These are phyloP conservation scores for Nothophoma quercina DNA, from an alignment of 2,329 filamentous ascomycete genomes.

Conservation along the genomic window DNA sequence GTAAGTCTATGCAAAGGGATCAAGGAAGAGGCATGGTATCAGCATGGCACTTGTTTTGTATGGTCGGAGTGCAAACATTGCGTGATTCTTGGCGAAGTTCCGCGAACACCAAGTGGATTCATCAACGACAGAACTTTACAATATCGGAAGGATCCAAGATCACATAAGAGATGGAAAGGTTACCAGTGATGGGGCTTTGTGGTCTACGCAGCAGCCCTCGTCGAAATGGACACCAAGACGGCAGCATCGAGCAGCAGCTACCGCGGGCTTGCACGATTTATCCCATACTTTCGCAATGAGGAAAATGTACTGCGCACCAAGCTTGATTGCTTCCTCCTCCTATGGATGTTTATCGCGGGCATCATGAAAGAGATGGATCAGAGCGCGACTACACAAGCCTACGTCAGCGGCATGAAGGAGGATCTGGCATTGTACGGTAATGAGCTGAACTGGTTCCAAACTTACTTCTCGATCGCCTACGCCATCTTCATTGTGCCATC, in stretches of 20 bases:
- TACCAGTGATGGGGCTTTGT: no score
- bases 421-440: constrained; percentile 19
- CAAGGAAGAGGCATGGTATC: neutral
- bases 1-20: neutral
- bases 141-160: neutral
- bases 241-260: neutral
- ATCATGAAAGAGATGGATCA: constrained; percentile 21
- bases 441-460: constrained; percentile 20
- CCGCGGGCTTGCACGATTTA: constrained; percentile 1
- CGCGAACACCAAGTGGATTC: constrained; percentile 12
- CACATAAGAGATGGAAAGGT: neutral
- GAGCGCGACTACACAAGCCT: constrained; percentile 16
- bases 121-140: neutral
- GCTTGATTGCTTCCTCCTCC: constrained; percentile 16
- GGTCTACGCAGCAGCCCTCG: neutral
- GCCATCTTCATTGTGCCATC: constrained; percentile 17
- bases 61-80: neutral
- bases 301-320: constrained; percentile 13
- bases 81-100: constrained; percentile 16
- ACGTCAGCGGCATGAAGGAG: constrained; percentile 27
- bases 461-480: constrained; percentile 15
- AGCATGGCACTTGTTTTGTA: neutral
- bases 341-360: constrained; percentile 20
- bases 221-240: neutral
- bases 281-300: constrained; percentile 14